Conservation (phyloP, 768 basidiomycete genomes). For the Psilocybe subaeruginosa region DNA sequence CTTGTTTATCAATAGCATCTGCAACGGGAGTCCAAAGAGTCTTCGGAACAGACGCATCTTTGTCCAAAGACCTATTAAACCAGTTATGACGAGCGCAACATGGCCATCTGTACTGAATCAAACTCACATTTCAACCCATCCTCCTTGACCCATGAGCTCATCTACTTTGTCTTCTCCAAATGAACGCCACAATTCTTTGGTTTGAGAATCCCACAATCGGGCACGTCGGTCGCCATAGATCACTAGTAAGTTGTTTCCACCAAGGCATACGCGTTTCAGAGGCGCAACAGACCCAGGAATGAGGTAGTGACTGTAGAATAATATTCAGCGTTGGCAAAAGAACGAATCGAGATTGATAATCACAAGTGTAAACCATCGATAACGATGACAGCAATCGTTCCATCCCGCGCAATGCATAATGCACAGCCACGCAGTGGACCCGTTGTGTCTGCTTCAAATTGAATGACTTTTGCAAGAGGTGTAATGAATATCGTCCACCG, state of each 20-base stretch:
- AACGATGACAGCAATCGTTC: slow-evolving; percentile 81
- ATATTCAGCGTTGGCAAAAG: neutral
- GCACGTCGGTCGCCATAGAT: slow-evolving; percentile 78
- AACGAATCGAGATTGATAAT: slow-evolving; percentile 10
- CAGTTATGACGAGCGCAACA: neutral
- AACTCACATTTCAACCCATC: slow-evolving; percentile 75
- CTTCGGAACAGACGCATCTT: slow-evolving; percentile 22
- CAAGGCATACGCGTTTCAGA: slow-evolving; percentile 63
- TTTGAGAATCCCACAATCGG: slow-evolving; percentile 85
- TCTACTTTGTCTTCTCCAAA: slow-evolving; percentile 77
- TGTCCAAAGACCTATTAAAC: slow-evolving; percentile 22
- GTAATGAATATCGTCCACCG: slow-evolving; percentile 76
- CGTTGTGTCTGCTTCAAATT: slow-evolving; percentile 51
- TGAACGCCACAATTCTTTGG: slow-evolving; percentile 84
- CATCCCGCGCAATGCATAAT: slow-evolving; percentile 75
- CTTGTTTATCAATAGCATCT: slow-evolving; percentile 16
- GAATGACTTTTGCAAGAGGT: slow-evolving; percentile 61
- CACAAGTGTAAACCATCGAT: slow-evolving; percentile 81
- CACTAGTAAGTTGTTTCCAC: slow-evolving; percentile 71
- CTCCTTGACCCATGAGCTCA: slow-evolving; percentile 70
- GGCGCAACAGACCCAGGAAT: slow-evolving; percentile 82
- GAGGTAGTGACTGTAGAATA: slow-evolving; percentile 62
- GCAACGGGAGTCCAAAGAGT: slow-evolving; percentile 28
- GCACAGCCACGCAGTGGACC: slow-evolving; percentile 69
- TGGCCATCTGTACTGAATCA: neutral